Base-by-base conservation (phyloP, 2,329 filamentous ascomycete species). In the Karstenula rhodostoma region DNA sequence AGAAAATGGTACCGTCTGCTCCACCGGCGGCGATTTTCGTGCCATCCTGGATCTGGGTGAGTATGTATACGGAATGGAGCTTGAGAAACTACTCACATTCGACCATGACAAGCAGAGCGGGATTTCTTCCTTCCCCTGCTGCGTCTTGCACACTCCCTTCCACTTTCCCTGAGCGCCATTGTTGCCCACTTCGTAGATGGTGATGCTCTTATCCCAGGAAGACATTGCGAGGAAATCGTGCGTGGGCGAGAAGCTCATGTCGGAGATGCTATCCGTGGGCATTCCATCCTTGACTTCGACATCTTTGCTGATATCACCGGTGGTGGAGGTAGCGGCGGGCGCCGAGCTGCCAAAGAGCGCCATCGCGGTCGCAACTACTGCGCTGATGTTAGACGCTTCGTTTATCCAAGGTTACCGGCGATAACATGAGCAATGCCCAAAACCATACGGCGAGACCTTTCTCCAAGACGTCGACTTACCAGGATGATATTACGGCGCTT, bases 201-300 rank as follows among this genome's bases (percentile, higher is more conserved):
- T 90, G 65, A 98, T 93, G 78, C 97, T 96, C 83, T 96, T 96
- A 81, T 99, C 95, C 95, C 95, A 99, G 71, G 93, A 97, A 50
- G 93, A 84, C 37, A 97, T 92, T 25, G 94, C 93, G 19, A 99
- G 85, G 76, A 96, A 91, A 71, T 98, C 93, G 67, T 81, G 86
- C 56, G 84, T 84, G 1, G 90, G 88, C 15, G 90, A 94, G 82
- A 97, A 99, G 51, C 88, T 83, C 61, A 99, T 85, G 75, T 93
- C 92, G 37, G 94, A 94, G 73, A 98, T 90, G 78, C 91, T 92
- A 80, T 99, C 95, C 68, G 92, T 89, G 23, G 95, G 95, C 12
- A 74, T 63, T 60, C 42, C 52, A 13, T 73, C 65, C 15, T 91
- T 91, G 58, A 99, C 83, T 56, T 90, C 85, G 57, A 98, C 88